Percentiles rank a stretch among this genome's conserved stretches.
Evolutionary conservation across 2,329 filamentous ascomycete genomes (phyloP).

Genomic region (Exserohilum rostratum): DNA sequence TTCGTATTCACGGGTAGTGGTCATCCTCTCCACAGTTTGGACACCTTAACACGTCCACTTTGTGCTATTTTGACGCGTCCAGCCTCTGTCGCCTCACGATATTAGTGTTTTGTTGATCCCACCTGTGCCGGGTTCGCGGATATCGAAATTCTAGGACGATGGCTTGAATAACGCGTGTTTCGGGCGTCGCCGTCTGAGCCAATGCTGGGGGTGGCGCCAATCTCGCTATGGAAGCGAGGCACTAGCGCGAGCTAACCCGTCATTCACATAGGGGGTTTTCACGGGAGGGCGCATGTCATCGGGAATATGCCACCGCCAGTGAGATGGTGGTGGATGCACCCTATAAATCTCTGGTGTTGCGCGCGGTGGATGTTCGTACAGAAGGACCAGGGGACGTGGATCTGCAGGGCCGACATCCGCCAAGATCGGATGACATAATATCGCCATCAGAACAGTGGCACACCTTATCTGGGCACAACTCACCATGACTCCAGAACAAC

Average conservation of each 20-base stretch:
- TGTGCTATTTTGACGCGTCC: background rate
- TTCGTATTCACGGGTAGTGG: background rate
- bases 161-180: constrained; percentile 5
- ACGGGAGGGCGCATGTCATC: background rate
- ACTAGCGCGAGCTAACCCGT: background rate
- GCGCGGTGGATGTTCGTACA: background rate
- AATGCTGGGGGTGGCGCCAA: constrained; percentile 1
- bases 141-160: background rate
- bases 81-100: background rate
- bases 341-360: background rate
- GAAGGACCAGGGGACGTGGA: background rate
- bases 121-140: background rate
- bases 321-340: background rate
- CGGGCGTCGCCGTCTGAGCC: constrained; percentile 2
- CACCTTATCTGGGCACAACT: too few relatives aligned
- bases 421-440: background rate
- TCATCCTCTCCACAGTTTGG: background rate
- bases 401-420: background rate
- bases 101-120: background rate
- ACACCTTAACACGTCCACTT: background rate
- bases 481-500: background rate
- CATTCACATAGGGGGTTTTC: background rate
- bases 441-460: background rate
- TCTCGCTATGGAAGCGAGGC: background rate
- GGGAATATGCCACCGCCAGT: background rate